These are phyloP conservation scores for Penicillium paxilli DNA, from an alignment of 495 filamentous ascomycete species.

Conservation along the genomic window DNA sequence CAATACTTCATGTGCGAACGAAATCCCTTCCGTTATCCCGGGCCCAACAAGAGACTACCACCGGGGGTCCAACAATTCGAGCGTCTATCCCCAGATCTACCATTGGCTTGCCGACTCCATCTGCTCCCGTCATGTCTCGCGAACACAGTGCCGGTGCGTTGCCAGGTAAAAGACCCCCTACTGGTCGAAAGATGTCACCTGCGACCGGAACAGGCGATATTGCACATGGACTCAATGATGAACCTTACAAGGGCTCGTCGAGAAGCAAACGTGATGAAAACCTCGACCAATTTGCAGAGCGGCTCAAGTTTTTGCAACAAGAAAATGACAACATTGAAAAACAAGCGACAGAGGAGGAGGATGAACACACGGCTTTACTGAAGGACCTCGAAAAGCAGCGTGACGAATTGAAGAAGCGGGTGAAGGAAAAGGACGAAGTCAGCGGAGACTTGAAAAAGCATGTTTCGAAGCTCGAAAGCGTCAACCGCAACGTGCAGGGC, in stretches of 20 bases:
- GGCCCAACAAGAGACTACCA: slow-evolving; percentile 51
- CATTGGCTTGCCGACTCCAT: slow-evolving; percentile 52
- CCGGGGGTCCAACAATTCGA: slow-evolving; percentile 40
- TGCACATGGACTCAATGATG: slow-evolving; percentile 34
- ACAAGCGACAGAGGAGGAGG: slow-evolving; percentile 60
- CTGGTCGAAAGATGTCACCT: slow-evolving; percentile 76
- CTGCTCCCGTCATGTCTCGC: slow-evolving; percentile 57
- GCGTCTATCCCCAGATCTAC: slow-evolving; percentile 48
- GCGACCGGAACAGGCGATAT: slow-evolving; percentile 59
- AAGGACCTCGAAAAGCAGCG: slow-evolving; percentile 61
- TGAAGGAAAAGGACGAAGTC: slow-evolving; percentile 36
- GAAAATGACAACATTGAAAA: slow-evolving; percentile 76
- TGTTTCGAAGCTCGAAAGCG: slow-evolving; percentile 74
- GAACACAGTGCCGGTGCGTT: slow-evolving; percentile 61
- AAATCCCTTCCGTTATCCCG: slow-evolving; percentile 54
- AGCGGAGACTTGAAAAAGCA: slow-evolving; percentile 44
- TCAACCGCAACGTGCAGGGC: slow-evolving; percentile 81
- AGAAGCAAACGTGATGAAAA: slow-evolving; percentile 38
- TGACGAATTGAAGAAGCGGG: slow-evolving; percentile 68
- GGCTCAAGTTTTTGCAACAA: slow-evolving; percentile 66
- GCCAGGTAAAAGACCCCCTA: slow-evolving; percentile 61
- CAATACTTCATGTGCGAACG: slow-evolving; percentile 78
- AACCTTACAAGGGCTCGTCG: slow-evolving; percentile 31
- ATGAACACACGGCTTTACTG: slow-evolving; percentile 68
- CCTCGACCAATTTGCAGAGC: slow-evolving; percentile 64